Evolutionary conservation across 1,284 basidiomycete species (phyloP).

Genomic region (Polyporus tsugae): DNA sequence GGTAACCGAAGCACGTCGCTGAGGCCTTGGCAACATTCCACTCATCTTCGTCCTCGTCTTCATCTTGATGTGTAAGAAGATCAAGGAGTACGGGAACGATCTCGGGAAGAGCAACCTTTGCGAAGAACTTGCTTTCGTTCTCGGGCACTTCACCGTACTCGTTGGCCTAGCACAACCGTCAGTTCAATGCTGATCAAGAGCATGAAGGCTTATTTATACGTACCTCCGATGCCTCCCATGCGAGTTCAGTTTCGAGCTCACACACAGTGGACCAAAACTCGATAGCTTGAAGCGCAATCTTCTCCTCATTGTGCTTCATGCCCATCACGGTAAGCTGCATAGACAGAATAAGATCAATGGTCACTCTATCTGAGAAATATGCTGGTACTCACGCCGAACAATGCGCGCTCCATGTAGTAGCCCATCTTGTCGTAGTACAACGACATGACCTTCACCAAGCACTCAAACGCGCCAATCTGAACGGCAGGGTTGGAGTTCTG

Average conservation of each 20-base stretch:
- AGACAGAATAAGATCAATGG: conserved; percentile 33
- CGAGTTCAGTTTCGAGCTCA: conserved; percentile 95
- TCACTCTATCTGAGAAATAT: conserved; percentile 5
- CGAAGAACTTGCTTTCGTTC: conserved; percentile 90
- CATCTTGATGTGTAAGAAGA: conserved; percentile 92
- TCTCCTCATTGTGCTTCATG: conserved; percentile 94
- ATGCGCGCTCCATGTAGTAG: conserved; percentile 98
- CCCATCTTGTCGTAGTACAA: conserved; percentile 99
- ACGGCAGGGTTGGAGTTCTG: conserved; percentile 84
- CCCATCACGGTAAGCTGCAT: conserved; percentile 94
- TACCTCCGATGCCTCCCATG: conserved; percentile 93
- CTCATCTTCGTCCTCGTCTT: conserved; percentile 98
- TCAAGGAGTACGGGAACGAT: conserved; percentile 93
- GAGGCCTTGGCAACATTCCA: conserved; percentile 99
- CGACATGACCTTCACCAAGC: conserved; percentile 96
- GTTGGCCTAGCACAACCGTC: conserved; percentile 65
- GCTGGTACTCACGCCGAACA: conserved; percentile 84
- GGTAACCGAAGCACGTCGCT: conserved; percentile 90
- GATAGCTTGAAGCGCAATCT: conserved; percentile 95
- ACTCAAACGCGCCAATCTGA: conserved; percentile 95
- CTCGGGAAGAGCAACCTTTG: conserved; percentile 93
- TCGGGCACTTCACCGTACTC: conserved; percentile 94
- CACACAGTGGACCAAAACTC: conserved; percentile 99
- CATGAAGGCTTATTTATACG: conserved; percentile 30
- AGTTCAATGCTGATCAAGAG: not conserved